phyloP scores from a whole-genome alignment of 2,329 filamentous ascomycete species.

The Sclerotinia glacialis region DNA sequence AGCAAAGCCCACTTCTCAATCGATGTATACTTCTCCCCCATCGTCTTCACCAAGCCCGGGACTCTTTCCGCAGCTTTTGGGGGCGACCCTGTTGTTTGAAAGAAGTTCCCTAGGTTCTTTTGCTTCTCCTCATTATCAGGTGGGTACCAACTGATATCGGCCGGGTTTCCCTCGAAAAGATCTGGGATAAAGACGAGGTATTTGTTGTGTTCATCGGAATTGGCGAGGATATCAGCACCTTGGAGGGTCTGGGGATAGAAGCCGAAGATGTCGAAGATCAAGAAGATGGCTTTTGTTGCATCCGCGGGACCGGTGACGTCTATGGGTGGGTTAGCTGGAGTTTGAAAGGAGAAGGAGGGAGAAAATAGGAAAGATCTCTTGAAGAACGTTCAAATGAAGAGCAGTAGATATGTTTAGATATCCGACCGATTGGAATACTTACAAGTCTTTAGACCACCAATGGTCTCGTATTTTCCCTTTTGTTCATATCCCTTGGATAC shows the following conservation, averaged over 20 bases:
- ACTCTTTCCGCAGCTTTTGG: slow-evolving; percentile 47
- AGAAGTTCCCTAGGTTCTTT: slow-evolving; percentile 56
- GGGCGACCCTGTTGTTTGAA: slow-evolving; percentile 41
- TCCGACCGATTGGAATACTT: slow-evolving; percentile 24
- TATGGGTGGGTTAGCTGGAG: slow-evolving; percentile 17
- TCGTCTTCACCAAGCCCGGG: slow-evolving; percentile 49
- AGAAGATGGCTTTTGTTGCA: slow-evolving; percentile 57
- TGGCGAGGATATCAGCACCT: slow-evolving; percentile 64
- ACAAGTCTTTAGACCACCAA: slow-evolving; percentile 57
- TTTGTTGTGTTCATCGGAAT: slow-evolving; percentile 53
- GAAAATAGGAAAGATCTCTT: background rate
- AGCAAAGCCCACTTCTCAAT: slow-evolving; percentile 47
- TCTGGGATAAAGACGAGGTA: slow-evolving; percentile 91
- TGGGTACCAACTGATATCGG: slow-evolving; percentile 52
- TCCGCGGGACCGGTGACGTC: slow-evolving; percentile 48
- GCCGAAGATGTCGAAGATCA: slow-evolving; percentile 64
- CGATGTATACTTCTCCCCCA: slow-evolving; percentile 50
- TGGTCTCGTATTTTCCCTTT: slow-evolving; percentile 56
- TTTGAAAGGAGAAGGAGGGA: background rate
- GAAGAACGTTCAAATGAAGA: background rate
- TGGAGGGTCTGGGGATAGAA: slow-evolving; percentile 69
- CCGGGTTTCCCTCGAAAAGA: slow-evolving; percentile 69
- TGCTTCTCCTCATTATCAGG: slow-evolving; percentile 61
- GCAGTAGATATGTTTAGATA: background rate
- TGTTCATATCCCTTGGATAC: slow-evolving; percentile 53